These are phyloP conservation scores for Fusarium heterosporum DNA, from an alignment of 2,329 filamentous ascomycete genomes.

Conservation along the genomic window DNA sequence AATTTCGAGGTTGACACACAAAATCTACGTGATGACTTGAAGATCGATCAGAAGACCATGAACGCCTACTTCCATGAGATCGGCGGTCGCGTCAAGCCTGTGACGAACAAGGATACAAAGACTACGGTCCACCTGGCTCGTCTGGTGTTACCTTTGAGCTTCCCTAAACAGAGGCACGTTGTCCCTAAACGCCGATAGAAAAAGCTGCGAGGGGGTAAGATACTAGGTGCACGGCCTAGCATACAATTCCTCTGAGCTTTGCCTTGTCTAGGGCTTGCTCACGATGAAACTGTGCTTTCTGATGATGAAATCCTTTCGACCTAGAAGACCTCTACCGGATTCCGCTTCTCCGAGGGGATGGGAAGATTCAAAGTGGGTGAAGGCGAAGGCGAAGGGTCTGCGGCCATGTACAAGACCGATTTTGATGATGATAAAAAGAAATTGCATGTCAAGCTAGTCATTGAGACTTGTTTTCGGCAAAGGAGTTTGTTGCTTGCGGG, in stretches of 20 bases:
- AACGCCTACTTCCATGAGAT: constrained; percentile 80
- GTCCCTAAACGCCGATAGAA: constrained; percentile 45
- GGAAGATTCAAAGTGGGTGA: background rate
- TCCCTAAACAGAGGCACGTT: constrained; percentile 72
- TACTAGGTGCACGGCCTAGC: background rate
- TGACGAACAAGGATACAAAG: constrained; percentile 72
- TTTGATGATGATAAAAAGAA: constrained; percentile 29
- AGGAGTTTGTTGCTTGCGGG: constrained; percentile 30
- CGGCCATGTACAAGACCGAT: background rate
- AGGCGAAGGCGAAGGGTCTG: background rate
- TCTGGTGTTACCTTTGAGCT: constrained; percentile 81
- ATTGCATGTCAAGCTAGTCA: constrained; percentile 31
- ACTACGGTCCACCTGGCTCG: constrained; percentile 70
- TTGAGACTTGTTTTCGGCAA: constrained; percentile 31
- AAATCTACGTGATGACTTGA: constrained; percentile 77
- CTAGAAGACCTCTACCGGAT: background rate
- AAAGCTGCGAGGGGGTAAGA: background rate
- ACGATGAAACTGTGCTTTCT: background rate
- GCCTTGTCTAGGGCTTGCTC: background rate
- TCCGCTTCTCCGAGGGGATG: background rate
- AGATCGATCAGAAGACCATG: constrained; percentile 77
- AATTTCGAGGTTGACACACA: constrained; percentile 78
- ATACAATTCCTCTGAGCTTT: background rate
- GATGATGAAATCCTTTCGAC: background rate
- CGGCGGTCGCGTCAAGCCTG: constrained; percentile 73